Percentiles rank a stretch among this genome's conserved stretches.
These are phyloP conservation scores for Flaveria sonorensis DNA, from an alignment of 129 eudicot genomes.

Conservation along the genomic window DNA sequence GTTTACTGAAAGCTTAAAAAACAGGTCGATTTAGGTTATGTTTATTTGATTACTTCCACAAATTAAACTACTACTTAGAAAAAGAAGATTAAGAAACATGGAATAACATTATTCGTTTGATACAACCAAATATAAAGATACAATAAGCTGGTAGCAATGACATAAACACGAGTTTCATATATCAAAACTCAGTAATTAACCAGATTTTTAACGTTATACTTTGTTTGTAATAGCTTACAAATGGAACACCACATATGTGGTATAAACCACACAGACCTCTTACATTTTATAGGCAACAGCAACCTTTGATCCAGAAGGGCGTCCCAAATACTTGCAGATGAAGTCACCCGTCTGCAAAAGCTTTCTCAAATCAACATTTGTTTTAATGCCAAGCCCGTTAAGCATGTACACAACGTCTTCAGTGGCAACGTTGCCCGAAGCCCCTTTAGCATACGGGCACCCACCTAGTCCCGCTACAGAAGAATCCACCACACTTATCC, in stretches of 20 bases:
- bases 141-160: constrained; percentile 4
- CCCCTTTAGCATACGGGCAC: constrained; percentile 96
- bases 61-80: background rate
- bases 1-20: no score
- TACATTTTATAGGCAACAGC: constrained; percentile 73
- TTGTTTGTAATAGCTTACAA: constrained; percentile 2
- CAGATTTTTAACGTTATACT: background rate
- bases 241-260: background rate
- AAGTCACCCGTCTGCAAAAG: constrained; percentile 80
- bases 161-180: constrained; percentile 2
- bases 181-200: constrained; percentile 11
- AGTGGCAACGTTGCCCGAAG: constrained; percentile 95
- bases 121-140: constrained; percentile 16
- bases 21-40: no score
- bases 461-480: constrained; percentile 94
- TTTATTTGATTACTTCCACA: no score
- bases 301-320: constrained; percentile 77
- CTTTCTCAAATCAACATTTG: constrained; percentile 69
- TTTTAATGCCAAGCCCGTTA: constrained; percentile 79
- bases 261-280: constrained; percentile 10
- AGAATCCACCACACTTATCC: constrained; percentile 85
- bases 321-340: constrained; percentile 70
- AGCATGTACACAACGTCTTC: constrained; percentile 99
- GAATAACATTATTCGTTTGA: background rate
- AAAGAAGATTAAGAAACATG: background rate